Percentiles rank a stretch among this genome's conserved stretches.
Conservation (phyloP, 1,139 yeast genomes). For the Blastobotrys niveus region DNA sequence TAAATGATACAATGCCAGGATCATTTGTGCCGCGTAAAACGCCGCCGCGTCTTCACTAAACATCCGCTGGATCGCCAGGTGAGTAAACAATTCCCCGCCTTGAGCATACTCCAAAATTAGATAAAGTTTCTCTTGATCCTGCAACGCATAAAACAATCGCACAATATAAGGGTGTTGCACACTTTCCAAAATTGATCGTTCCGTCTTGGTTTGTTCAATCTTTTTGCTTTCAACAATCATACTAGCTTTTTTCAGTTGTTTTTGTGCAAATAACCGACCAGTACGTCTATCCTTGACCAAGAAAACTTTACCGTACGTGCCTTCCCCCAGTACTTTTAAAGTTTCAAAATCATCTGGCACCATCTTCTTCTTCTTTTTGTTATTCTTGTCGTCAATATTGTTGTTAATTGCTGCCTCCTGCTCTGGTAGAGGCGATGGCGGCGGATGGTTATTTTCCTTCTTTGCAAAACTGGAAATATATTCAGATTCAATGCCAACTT, state of each 20-base stretch:
- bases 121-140: slow-evolving; percentile 75
- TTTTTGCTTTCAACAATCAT: slow-evolving; percentile 47
- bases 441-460: slow-evolving; percentile 8
- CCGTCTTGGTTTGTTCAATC: slow-evolving; percentile 63
- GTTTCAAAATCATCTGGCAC: slow-evolving; percentile 61
- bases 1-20: slow-evolving; percentile 72
- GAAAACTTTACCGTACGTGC: slow-evolving; percentile 86
- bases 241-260: slow-evolving; percentile 78
- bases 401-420: too few relatives aligned
- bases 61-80: slow-evolving; percentile 76
- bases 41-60: slow-evolving; percentile 75
- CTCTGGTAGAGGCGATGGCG: slow-evolving; percentile 12
- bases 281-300: slow-evolving; percentile 64
- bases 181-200: slow-evolving; percentile 61
- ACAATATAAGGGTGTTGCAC: slow-evolving; percentile 85
- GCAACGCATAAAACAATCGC: slow-evolving; percentile 81
- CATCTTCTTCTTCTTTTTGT: slow-evolving; percentile 31
- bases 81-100: slow-evolving; percentile 90
- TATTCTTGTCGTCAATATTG: slow-evolving; percentile 10
- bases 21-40: slow-evolving; percentile 80
- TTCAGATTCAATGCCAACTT: slow-evolving; percentile 41
- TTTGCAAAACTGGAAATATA: slow-evolving; percentile 32
- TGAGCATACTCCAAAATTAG: slow-evolving; percentile 79
- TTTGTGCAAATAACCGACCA: slow-evolving; percentile 77
- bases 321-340: slow-evolving; percentile 78